Percentiles rank a stretch among this genome's conserved stretches.
Conservation (phyloP, 1,284 basidiomycete species). For the Sanguinoderma infundibulare region DNA sequence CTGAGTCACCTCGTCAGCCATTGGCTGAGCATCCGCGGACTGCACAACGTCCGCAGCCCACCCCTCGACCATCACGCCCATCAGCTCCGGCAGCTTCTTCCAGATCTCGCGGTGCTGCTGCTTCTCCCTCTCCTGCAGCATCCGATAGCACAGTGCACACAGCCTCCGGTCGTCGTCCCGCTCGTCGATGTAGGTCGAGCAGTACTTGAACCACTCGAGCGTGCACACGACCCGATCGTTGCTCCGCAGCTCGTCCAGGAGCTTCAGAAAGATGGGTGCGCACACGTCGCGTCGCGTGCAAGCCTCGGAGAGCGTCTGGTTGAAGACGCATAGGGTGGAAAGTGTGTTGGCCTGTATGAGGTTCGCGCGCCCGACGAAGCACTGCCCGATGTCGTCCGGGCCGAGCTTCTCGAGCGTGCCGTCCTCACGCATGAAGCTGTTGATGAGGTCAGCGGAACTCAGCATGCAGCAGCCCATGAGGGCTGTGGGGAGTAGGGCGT, state of each 20-base stretch:
- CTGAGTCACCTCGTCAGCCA: background rate
- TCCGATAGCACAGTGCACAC: slow-evolving; percentile 15
- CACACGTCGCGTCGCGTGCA: slow-evolving; percentile 19
- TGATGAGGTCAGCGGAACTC: too few species aligned
- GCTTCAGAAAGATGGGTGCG: slow-evolving; percentile 10
- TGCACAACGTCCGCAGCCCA: slow-evolving; percentile 8
- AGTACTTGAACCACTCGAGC: slow-evolving; percentile 7
- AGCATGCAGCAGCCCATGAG: slow-evolving; percentile 27
- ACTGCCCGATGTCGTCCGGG: background rate
- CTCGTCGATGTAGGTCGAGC: slow-evolving; percentile 14
- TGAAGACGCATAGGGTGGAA: slow-evolving; percentile 11
- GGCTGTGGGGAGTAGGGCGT: slow-evolving; percentile 18
- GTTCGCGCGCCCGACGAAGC: background rate
- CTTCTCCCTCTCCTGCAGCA: slow-evolving; percentile 17
- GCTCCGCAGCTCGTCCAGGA: slow-evolving; percentile 15
- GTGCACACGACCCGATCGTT: slow-evolving; percentile 15
- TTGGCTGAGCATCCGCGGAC: background rate
- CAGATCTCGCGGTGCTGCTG: slow-evolving; percentile 13
- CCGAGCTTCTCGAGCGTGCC: background rate
- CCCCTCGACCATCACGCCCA: slow-evolving; percentile 12
- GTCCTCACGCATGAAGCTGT: background rate
- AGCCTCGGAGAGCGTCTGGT: slow-evolving; percentile 13
- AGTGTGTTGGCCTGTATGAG: background rate
- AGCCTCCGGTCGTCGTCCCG: slow-evolving; percentile 14
- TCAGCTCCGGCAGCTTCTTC: slow-evolving; percentile 14